Base-by-base conservation (phyloP, 129 eudicot genomes). In the Chrysanthemum seticuspe region DNA sequence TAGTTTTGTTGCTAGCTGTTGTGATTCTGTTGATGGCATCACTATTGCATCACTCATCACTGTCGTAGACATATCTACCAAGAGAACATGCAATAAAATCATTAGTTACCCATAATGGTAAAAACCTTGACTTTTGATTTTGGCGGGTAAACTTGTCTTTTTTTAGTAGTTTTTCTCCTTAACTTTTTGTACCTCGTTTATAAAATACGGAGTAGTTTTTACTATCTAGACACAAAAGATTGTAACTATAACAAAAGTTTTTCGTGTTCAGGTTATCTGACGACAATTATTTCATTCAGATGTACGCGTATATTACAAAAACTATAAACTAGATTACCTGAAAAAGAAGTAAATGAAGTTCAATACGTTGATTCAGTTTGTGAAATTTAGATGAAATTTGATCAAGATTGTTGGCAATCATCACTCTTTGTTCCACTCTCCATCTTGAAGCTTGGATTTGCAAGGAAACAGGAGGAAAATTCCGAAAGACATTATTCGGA, bases 341-440 rank as follows among this genome's bases (percentile, higher is more conserved):
- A 10, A 21, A 7, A 40, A 40, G 45, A 71, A 69, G 52, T 67
- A 58, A 75, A 65, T 23, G 71, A 65, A 59, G n/a, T 4, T 21
- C 58, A 70, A 40, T 34, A 57, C 11, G 7, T 40, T 13, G 50
- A 40, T 31, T 36, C 34, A 40, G 36, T 16, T n/a, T 13, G 19
- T 13, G 9, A 64, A 10, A 5, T 59, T 19, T 53, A 27, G 66
- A 0, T 51, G 13, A 25, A 70, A 59, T 40, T 27, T 4, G 31
- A 62, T 11, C 13, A 70, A 13, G 48, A 78, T 63, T 2, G 59
- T 15, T 45, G 62, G 0, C 51, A 61, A 29, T 74, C 82, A 84
- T 84, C 87, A 61, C 69, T 89, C 79, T 15, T 76, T 83, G 44
- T 84, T 85, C 81, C 83, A 77, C 79, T 85, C 86, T 58, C 78